phyloP scores from a whole-genome alignment of 208 protist genomes.

The Trypanosoma melophagium region DNA sequence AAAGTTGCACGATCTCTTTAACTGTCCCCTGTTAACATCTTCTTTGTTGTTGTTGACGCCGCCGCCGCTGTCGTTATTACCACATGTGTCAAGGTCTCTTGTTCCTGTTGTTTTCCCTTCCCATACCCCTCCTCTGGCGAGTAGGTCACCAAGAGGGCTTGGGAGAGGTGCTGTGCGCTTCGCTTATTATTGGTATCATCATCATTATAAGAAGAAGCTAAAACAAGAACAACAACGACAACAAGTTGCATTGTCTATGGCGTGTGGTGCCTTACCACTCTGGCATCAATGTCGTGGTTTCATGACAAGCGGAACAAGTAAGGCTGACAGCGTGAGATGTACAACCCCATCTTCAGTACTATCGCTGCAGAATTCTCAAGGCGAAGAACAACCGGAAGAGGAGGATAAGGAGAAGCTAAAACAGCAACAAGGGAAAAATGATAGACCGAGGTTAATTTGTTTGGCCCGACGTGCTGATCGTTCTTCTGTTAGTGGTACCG shows the following conservation, averaged over 20 bases:
- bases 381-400: background rate
- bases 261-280: background rate
- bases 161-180: background rate
- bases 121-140: slow-evolving; percentile 8
- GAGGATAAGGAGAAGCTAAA: background rate
- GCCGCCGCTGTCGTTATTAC: background rate
- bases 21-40: background rate
- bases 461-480: background rate
- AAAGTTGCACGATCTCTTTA: background rate
- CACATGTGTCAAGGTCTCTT: slow-evolving; percentile 2
- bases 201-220: background rate
- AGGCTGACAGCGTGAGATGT: background rate
- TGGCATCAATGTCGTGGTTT: slow-evolving; percentile 17
- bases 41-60: too few species aligned
- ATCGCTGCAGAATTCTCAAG: too few species aligned
- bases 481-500: background rate
- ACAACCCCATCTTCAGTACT: too few species aligned
- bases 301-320: background rate
- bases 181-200: background rate
- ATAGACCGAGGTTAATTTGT: slow-evolving; percentile 19
- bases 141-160: background rate
- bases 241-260: background rate
- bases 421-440: background rate
- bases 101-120: slow-evolving; percentile 4
- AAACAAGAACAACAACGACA: background rate